Evolutionary conservation across 495 filamentous ascomycete species (phyloP).

Genomic region (Ascodesmis nigricans): DNA sequence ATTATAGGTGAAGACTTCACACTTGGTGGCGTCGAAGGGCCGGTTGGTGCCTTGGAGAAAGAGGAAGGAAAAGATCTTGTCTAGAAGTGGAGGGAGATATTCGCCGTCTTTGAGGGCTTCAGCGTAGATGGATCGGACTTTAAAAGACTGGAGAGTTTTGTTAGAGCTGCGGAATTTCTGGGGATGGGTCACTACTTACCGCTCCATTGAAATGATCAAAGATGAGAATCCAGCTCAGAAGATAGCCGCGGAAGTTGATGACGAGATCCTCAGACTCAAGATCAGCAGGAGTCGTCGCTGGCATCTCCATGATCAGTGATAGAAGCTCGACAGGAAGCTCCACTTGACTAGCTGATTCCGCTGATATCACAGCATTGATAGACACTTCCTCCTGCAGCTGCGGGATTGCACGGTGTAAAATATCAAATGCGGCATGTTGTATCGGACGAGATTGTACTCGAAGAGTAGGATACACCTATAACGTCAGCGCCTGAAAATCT

Average conservation of each 20-base stretch:
- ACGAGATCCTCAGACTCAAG: constrained; percentile 26
- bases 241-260: constrained; percentile 39
- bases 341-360: constrained; percentile 10
- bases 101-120: constrained; percentile 51
- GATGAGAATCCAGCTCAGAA: constrained; percentile 78
- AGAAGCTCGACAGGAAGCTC: constrained; percentile 28
- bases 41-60: constrained; percentile 49
- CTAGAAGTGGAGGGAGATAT: constrained; percentile 44
- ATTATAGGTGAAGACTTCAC: constrained; percentile 48
- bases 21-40: constrained; percentile 42
- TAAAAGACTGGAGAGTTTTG: constrained; percentile 33
- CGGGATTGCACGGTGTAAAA: constrained; percentile 60
- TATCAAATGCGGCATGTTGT: constrained; percentile 56
- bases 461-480: constrained; percentile 45
- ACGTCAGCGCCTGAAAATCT: too few species aligned
- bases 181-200: constrained; percentile 24
- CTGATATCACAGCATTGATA: constrained; percentile 37
- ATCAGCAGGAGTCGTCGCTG: constrained; percentile 3
- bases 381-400: constrained; percentile 60
- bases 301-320: constrained; percentile 26
- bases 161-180: not conserved
- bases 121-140: constrained; percentile 58
- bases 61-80: constrained; percentile 44
- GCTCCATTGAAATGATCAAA: constrained; percentile 70
- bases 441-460: constrained; percentile 51